phyloP scores from a whole-genome alignment of 1,139 yeast genomes.

The Taphrina betulina region DNA sequence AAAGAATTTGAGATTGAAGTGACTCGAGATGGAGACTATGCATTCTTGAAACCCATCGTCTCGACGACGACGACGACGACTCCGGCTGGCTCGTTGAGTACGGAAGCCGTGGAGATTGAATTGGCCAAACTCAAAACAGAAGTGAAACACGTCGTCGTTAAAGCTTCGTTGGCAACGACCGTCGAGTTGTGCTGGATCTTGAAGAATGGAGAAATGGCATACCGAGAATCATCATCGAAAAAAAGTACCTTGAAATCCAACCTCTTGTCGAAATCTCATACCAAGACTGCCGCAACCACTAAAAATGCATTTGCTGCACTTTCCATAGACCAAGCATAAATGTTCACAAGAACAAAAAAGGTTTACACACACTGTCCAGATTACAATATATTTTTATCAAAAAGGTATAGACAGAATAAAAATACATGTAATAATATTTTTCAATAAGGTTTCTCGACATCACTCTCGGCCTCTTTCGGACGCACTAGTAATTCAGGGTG shows the following conservation, averaged over 20 bases:
- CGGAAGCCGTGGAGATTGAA: conserved; percentile 36
- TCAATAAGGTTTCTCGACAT: too few relatives aligned
- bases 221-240: conserved; percentile 33
- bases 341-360: too few relatives aligned
- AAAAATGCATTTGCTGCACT: conserved; percentile 19
- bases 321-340: conserved; percentile 4
- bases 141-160: conserved; percentile 20
- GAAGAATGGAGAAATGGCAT: conserved; percentile 36
- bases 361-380: too few relatives aligned
- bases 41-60: conserved; percentile 34
- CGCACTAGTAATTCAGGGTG: conserved; percentile 20
- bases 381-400: too few relatives aligned
- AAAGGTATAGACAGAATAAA: too few relatives aligned
- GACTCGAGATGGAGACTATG: conserved; percentile 37
- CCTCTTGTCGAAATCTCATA: background rate
- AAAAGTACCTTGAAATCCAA: background rate
- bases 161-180: conserved; percentile 32
- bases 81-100: background rate
- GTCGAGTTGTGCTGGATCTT: conserved; percentile 38
- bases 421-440: too few relatives aligned
- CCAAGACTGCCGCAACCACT: too few relatives aligned
- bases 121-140: conserved; percentile 33
- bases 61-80: conserved; percentile 9
- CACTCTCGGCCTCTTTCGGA: too few relatives aligned
- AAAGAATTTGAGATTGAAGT: conserved; percentile 34